A percentile compares a stretch with the other conserved stretches of the same genome.
phyloP scores from a whole-genome alignment of 306 rosid species.

The Rosa lucieae region DNA sequence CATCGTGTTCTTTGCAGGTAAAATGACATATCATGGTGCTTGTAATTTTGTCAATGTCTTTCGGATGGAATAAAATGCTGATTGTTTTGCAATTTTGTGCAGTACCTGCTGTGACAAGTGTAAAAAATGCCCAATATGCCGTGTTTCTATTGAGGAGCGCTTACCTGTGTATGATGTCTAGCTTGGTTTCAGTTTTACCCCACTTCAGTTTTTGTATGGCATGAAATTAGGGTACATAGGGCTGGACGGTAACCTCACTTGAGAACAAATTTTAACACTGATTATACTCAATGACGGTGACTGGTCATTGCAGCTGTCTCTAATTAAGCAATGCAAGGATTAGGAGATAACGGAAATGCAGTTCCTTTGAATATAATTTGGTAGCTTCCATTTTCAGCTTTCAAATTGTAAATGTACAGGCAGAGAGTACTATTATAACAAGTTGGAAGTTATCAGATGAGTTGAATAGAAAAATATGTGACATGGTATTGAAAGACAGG shows the following conservation, averaged over 20 bases:
- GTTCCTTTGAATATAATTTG: constrained; percentile 21
- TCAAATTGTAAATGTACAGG: constrained; percentile 46
- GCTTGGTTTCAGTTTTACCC: constrained; percentile 37
- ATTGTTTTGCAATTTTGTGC: constrained; percentile 36
- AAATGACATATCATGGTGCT: background rate
- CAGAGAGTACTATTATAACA: constrained; percentile 20
- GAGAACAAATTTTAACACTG: constrained; percentile 32
- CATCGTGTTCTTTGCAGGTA: constrained; percentile 96
- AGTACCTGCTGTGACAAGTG: constrained; percentile 86
- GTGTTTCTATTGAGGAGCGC: constrained; percentile 59
- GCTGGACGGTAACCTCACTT: constrained; percentile 24
- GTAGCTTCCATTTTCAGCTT: constrained; percentile 5
- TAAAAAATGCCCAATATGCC: constrained; percentile 91
- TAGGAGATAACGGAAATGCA: constrained; percentile 29
- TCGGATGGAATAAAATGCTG: constrained; percentile 9
- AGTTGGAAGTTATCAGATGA: constrained; percentile 19
- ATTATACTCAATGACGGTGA: constrained; percentile 22
- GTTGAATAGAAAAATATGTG: background rate
- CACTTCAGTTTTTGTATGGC: constrained; percentile 23
- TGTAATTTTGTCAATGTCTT: background rate
- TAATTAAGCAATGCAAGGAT: constrained; percentile 26
- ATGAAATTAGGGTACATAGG: constrained; percentile 34
- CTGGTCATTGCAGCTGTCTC: constrained; percentile 26
- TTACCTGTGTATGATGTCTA: constrained; percentile 90
- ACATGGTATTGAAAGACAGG: background rate